phyloP scores from a whole-genome alignment of 2,329 filamentous ascomycete genomes.

The Hypoxylon sp. region DNA sequence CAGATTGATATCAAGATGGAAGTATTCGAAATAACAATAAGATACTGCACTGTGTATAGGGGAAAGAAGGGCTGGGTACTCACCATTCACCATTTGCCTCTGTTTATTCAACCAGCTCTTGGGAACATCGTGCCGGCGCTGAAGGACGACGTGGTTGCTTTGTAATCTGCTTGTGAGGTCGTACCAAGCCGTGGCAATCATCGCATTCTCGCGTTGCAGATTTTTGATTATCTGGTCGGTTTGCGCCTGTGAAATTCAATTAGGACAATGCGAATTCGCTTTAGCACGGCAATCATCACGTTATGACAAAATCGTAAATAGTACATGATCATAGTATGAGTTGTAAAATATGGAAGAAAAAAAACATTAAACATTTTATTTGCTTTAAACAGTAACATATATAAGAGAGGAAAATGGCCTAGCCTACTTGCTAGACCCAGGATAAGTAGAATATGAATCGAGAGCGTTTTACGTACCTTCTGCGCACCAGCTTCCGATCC shows the following conservation, averaged over 20 bases:
- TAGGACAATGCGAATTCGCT: too few relatives aligned
- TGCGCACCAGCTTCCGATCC: constrained; percentile 59
- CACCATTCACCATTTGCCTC: constrained; percentile 73
- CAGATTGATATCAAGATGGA: not conserved
- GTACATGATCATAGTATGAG: constrained; percentile 5
- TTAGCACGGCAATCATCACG: too few relatives aligned
- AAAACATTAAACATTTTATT: constrained; percentile 17
- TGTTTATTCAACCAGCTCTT: constrained; percentile 88
- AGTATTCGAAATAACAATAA: constrained; percentile 4
- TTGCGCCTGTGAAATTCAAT: constrained; percentile 53
- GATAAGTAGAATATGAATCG: constrained; percentile 10
- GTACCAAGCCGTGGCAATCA: constrained; percentile 88
- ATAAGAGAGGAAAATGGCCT: too few relatives aligned
- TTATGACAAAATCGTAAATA: too few relatives aligned
- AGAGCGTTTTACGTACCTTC: constrained; percentile 56
- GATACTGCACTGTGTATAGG: not conserved
- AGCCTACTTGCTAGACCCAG: constrained; percentile 4
- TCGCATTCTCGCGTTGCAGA: constrained; percentile 77
- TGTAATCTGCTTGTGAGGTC: constrained; percentile 80
- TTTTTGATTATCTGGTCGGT: constrained; percentile 68
- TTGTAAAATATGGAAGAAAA: constrained; percentile 1
- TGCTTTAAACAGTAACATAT: too few relatives aligned
- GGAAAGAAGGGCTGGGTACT: constrained; percentile 31
- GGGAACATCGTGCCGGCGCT: constrained; percentile 76
- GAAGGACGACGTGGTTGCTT: constrained; percentile 82